A percentile compares a stretch with the other conserved stretches of the same genome.
These are phyloP conservation scores for Irpex sp. DNA, from an alignment of 1,284 basidiomycete genomes.

Conservation along the genomic window DNA sequence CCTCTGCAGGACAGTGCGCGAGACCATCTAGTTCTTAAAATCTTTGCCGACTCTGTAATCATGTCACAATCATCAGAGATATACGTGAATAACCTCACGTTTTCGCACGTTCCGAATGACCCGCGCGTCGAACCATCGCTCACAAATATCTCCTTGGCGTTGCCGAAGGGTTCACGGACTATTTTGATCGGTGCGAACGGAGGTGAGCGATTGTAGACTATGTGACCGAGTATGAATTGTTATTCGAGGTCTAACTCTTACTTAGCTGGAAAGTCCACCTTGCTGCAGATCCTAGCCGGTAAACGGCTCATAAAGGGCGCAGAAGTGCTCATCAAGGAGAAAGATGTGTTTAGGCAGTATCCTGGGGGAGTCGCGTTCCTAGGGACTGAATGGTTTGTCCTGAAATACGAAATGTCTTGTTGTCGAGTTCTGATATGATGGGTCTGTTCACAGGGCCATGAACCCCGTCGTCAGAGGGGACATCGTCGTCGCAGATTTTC, in stretches of 20 bases:
- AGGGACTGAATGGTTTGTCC: slow-evolving; percentile 79
- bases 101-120: slow-evolving; percentile 41
- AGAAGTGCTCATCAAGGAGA: slow-evolving; percentile 67
- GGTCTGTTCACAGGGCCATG: slow-evolving; percentile 67
- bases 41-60: too few relatives aligned
- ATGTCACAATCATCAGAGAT: slow-evolving; percentile 30
- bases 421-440: slow-evolving; percentile 1
- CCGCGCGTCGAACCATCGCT: slow-evolving; percentile 43
- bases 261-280: slow-evolving; percentile 89
- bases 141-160: slow-evolving; percentile 55
- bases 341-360: slow-evolving; percentile 79
- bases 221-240: background rate
- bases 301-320: slow-evolving; percentile 70
- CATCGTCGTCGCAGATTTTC: slow-evolving; percentile 83
- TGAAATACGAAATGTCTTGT: background rate
- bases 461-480: slow-evolving; percentile 95
- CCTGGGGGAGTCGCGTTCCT: slow-evolving; percentile 82
- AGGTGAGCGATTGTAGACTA: slow-evolving; percentile 36
- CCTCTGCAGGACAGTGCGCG: background rate
- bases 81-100: slow-evolving; percentile 56
- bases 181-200: slow-evolving; percentile 90
- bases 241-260: background rate
- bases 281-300: slow-evolving; percentile 91
- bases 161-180: slow-evolving; percentile 73
- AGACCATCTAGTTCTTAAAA: too few relatives aligned